Conservation (phyloP, 257 asterid genomes). For the Thymus mandschuricus region DNA sequence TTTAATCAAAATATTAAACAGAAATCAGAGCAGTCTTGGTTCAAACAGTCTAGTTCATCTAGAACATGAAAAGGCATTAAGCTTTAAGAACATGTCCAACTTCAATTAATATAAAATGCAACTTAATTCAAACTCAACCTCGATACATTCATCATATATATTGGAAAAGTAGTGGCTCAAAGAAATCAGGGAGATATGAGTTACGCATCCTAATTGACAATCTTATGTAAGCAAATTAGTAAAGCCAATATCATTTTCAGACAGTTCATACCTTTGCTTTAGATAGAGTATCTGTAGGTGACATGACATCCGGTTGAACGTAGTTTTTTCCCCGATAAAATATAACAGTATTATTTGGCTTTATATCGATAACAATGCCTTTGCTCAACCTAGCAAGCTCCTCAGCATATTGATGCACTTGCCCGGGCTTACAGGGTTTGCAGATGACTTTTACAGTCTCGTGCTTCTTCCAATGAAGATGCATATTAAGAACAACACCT, state of each 20-base stretch:
- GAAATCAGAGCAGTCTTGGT: neutral
- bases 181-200: constrained; percentile 19
- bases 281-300: constrained; percentile 88
- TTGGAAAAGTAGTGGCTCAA: constrained; percentile 4
- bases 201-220: constrained; percentile 19
- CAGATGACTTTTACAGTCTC: constrained; percentile 91
- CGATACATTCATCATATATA: constrained; percentile 5
- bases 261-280: constrained; percentile 75
- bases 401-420: constrained; percentile 74
- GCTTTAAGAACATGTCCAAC: neutral
- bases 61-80: neutral
- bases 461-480: constrained; percentile 96
- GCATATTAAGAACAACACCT: constrained; percentile 97
- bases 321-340: constrained; percentile 92
- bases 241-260: constrained; percentile 1
- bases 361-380: constrained; percentile 76
- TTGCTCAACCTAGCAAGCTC: constrained; percentile 87
- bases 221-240: neutral
- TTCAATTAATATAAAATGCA: neutral
- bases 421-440: constrained; percentile 93
- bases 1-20: constrained; percentile 7
- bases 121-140: neutral
- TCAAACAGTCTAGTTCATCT: constrained; percentile 13
- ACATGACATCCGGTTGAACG: constrained; percentile 81
- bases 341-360: constrained; percentile 68